Evolutionary conservation across 2,329 filamentous ascomycete genomes (phyloP).

Genomic region (Claviceps monticola): DNA sequence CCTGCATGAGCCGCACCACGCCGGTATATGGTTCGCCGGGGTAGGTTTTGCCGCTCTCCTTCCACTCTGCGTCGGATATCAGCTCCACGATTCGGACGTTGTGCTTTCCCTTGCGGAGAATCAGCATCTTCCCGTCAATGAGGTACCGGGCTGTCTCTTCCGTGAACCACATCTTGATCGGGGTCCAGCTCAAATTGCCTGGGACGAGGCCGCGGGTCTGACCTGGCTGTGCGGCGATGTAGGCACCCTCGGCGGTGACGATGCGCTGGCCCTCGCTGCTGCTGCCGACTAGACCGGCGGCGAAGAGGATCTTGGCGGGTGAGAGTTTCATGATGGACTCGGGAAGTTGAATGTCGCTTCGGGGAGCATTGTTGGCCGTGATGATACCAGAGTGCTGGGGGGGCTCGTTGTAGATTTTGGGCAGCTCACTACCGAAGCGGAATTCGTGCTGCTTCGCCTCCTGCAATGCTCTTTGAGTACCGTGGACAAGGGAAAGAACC

Average conservation of each 20-base stretch:
- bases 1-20: conserved; percentile 28
- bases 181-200: conserved; percentile 44
- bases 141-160: conserved; percentile 45
- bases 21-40: conserved; percentile 39
- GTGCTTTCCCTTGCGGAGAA: conserved; percentile 50
- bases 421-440: conserved; percentile 29
- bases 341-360: conserved; percentile 45
- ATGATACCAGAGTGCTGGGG: conserved; percentile 17
- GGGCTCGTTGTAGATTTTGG: conserved; percentile 18
- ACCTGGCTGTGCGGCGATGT: conserved; percentile 42
- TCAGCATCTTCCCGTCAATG: conserved; percentile 43
- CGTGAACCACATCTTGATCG: conserved; percentile 44
- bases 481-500: conserved; percentile 69
- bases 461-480: conserved; percentile 45
- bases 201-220: conserved; percentile 28
- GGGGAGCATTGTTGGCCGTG: conserved; percentile 33
- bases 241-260: conserved; percentile 40
- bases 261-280: conserved; percentile 45
- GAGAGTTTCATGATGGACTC: conserved; percentile 39
- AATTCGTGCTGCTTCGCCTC: conserved; percentile 42
- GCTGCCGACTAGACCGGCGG: conserved; percentile 43
- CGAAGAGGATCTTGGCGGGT: conserved; percentile 45
- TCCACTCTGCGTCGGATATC: conserved; percentile 41
- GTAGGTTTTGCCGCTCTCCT: conserved; percentile 33
- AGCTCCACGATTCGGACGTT: conserved; percentile 48